Base-by-base conservation (phyloP, 495 filamentous ascomycete species). In the Penicillium canescens region DNA sequence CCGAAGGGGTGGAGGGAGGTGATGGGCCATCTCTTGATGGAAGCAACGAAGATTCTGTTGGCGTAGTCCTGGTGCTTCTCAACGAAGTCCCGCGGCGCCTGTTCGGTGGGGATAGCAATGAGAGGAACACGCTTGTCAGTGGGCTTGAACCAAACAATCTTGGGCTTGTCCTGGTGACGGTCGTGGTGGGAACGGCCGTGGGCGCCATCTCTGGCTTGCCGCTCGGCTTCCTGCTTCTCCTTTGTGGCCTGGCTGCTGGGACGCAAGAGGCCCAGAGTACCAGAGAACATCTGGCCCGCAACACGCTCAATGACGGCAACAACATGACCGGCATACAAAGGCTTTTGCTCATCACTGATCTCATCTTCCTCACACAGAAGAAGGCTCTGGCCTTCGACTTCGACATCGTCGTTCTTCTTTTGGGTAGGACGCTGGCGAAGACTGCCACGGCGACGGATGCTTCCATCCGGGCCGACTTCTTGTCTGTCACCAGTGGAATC, bases 101-200 rank as follows among this genome's bases (percentile, higher is more conserved):
- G 94, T 71, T 98, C 94, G 6, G 94, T 98, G 9, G 94, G 94
- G 55, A 98, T 98, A 36, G 94, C 94, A 69, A 98, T 98, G 58
- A 98, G 75, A 55, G 95, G 94, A 40, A 98, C 94, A 62, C 94
- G 89, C 81, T 98, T 98, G 71, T 98, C 94, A 1, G 94, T 98
- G 50, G 94, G 94, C 79, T 98, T 98, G 79, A 98, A 98, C 94
- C 94, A 98, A 31, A 98, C 94, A 74, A 98, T 98, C 85, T 98
- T 98, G 36, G 94, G 94, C 73, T 96, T 98, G 48, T 98, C 95
- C 68, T 91, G 92, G 51, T 91, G 86, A 43, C 92, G 86, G 36
- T 90, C 87, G 28, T 88, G 88, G 47, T 95, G 87, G 38, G 84
- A 82, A 47, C 93, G 91, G 47, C 84, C 82, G 49, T 77, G 78